Conservation (phyloP, 441 rosid genomes). For the Euphorbia corollata region DNA sequence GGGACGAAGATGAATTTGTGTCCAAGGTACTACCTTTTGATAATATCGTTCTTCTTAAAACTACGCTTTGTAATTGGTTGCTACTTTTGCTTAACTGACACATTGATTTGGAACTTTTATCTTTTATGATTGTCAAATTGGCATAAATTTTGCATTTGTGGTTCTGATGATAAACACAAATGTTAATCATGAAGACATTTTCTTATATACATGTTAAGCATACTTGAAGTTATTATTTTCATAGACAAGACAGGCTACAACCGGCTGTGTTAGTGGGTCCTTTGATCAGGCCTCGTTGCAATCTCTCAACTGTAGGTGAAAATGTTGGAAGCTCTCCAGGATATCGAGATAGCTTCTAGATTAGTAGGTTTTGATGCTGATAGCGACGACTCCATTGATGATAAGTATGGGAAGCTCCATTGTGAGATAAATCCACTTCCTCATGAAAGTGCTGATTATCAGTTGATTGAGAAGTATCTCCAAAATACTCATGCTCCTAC, state of each 20-base stretch:
- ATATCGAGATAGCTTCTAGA: slow-evolving; percentile 96
- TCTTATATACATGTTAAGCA: background rate
- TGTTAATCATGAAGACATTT: slow-evolving; percentile 1
- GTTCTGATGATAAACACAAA: background rate
- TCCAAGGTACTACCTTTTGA: slow-evolving; percentile 48
- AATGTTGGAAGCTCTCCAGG: slow-evolving; percentile 98
- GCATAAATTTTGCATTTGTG: background rate
- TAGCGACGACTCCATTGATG: slow-evolving; percentile 70
- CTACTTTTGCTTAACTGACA: background rate
- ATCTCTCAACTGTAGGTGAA: slow-evolving; percentile 48
- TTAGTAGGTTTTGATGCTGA: slow-evolving; percentile 88
- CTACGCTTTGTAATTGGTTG: slow-evolving; percentile 5
- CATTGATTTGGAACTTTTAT: background rate
- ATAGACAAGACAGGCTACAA: background rate
- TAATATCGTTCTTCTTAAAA: background rate
- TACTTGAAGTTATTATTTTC: background rate
- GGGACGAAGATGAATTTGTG: slow-evolving; percentile 82
- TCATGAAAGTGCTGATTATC: slow-evolving; percentile 78
- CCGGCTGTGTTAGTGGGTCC: background rate
- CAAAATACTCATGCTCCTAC: slow-evolving; percentile 90
- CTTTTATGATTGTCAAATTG: background rate
- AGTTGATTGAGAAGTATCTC: slow-evolving; percentile 68
- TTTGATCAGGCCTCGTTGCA: background rate
- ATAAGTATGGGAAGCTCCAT: slow-evolving; percentile 63
- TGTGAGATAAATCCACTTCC: slow-evolving; percentile 67